Evolutionary conservation across 306 rosid genomes (phyloP).

Genomic region (Glycine tomentella): DNA sequence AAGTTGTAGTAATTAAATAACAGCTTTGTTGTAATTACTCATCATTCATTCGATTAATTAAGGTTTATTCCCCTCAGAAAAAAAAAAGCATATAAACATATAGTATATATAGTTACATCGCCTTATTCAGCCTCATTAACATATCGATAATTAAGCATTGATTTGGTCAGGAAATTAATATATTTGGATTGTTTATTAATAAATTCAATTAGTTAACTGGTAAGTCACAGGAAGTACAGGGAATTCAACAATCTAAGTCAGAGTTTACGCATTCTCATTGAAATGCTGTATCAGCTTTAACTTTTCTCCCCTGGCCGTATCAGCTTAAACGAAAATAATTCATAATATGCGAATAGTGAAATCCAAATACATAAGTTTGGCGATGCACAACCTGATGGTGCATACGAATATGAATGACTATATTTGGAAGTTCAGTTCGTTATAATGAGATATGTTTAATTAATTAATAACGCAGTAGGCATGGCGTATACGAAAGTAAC

Average conservation of each 20-base stretch:
- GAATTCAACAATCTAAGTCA: not conserved
- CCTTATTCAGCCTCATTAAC: not conserved
- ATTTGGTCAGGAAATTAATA: not conserved
- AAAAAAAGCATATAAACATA: not conserved
- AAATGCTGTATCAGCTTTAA: not conserved
- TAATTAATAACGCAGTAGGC: not conserved
- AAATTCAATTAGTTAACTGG: not conserved
- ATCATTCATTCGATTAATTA: not conserved
- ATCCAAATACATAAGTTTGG: not conserved
- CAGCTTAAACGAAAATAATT: not conserved
- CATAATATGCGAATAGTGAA: not conserved
- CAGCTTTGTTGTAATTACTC: not conserved
- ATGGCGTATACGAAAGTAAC: conserved; percentile 3
- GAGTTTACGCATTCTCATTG: not conserved
- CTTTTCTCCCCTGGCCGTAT: not conserved
- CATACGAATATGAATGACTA: not conserved
- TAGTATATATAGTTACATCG: not conserved
- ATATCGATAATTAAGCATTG: not conserved
- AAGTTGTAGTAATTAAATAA: not conserved
- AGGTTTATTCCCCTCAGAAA: not conserved
- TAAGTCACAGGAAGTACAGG: not conserved
- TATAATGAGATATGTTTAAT: not conserved
- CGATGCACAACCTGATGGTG: not conserved
- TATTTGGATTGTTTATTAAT: not conserved
- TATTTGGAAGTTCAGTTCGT: not conserved